Conservation (phyloP, 768 basidiomycete species). For the Trametes meyenii region DNA sequence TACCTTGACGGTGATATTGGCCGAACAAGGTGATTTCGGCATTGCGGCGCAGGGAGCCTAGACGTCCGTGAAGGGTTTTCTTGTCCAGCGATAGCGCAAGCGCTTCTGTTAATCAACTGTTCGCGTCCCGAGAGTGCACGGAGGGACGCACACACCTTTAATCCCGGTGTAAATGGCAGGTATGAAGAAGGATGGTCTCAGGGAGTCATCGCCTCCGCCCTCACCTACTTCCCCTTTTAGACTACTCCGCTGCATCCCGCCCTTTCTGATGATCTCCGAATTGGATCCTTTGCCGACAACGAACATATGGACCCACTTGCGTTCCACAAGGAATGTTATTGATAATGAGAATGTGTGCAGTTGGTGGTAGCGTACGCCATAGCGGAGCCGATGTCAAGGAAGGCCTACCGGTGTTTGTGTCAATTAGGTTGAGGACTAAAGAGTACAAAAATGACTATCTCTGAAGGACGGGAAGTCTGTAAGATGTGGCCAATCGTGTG, state of each 20-base stretch:
- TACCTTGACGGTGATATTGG: not conserved
- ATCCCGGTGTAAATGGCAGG: too few relatives aligned
- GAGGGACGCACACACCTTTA: not conserved
- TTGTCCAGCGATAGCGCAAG: not conserved
- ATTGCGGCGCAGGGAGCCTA: not conserved
- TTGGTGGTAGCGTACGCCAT: too few relatives aligned
- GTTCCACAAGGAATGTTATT: too few relatives aligned
- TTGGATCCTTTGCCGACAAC: not conserved
- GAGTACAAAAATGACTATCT: too few relatives aligned
- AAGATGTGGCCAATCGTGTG: not conserved
- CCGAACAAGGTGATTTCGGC: not conserved
- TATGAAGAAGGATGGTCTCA: not conserved
- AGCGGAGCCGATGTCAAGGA: too few relatives aligned
- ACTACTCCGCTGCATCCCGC: not conserved
- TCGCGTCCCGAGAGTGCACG: not conserved
- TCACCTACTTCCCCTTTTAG: not conserved
- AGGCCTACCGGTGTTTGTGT: too few relatives aligned
- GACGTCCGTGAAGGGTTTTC: not conserved
- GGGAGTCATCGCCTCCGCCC: not conserved
- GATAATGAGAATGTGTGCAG: too few relatives aligned
- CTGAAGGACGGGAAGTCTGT: too few relatives aligned
- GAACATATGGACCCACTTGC: slow-evolving; percentile 4
- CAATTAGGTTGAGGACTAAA: too few relatives aligned
- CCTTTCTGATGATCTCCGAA: not conserved
- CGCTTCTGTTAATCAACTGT: not conserved